Evolutionary conservation across 495 filamentous ascomycete species (phyloP), one percentile per base, ranked within the genome.

Genomic region (Collariella sp.): DNA sequence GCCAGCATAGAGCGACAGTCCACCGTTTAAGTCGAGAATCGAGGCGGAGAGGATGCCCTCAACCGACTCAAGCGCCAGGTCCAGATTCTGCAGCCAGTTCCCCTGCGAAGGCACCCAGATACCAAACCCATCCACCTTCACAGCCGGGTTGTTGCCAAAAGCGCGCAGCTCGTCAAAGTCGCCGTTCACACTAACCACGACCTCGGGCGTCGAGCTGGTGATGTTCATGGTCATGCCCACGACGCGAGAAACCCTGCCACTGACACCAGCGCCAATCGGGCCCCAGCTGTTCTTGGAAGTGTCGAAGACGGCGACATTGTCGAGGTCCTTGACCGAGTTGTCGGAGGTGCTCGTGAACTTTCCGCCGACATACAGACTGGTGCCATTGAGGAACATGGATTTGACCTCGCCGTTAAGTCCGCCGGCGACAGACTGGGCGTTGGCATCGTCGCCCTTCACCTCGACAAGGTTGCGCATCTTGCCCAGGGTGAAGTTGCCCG

Each of bases 61-160:
- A 57, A 93, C 79, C 15, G 78, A 70, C 53, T 86, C 79, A 44
- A 81, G 75, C n/a, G 77, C 70, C 38, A 81, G 66, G 42, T 88
- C 72, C 38, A 97, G 72, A 58, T 89, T 91, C 67, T 88, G 82
- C 20, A 97, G 71, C 93, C 93, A 99, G 63, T 94, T 89, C 38
- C 81, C 79, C 45, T 76, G 78, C 5, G 90, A 93, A 19, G 89
- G 89, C n/a, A 97, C 85, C 93, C 93, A 99, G 22, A 96, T 73
- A 26, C 87, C 93, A 63, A 97, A 91, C 1, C 90, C 88, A 45
- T 78, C 64, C 2, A 83, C 85, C 12, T 77, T 60, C 11, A 82
- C 69, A n/a, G 80, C 77, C 11, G 75, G 60, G 57, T 82, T 85
- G 47, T 71, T 73, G 39, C 72, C 82, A 62, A 86, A 89, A 3